phyloP scores from a whole-genome alignment of 2,329 filamentous ascomycete species.

The Alternaria sp. region DNA sequence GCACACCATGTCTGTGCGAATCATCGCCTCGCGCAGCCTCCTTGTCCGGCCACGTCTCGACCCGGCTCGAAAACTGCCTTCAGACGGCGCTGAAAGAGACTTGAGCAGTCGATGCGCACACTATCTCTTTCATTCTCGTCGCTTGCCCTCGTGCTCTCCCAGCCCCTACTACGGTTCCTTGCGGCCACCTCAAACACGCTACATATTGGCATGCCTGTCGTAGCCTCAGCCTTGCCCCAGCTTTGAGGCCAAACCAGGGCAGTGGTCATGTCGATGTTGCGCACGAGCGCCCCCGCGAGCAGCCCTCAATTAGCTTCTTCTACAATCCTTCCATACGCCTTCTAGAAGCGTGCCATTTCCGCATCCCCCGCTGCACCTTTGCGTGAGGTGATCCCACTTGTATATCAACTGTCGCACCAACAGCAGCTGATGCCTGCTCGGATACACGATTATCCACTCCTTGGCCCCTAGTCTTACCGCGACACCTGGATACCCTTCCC shows the following conservation, averaged over 20 bases:
- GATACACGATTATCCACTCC: constrained; percentile 44
- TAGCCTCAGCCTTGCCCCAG: constrained; percentile 47
- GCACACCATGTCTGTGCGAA: constrained; percentile 20
- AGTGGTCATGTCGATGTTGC: constrained; percentile 32
- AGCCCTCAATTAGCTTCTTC: constrained; percentile 40
- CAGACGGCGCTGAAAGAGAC: background rate
- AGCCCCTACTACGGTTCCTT: constrained; percentile 1
- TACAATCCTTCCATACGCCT: constrained; percentile 40
- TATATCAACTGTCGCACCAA: constrained; percentile 48
- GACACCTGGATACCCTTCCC: constrained; percentile 26
- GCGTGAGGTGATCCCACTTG: constrained; percentile 41
- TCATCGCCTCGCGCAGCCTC: constrained; percentile 21
- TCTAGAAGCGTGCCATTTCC: constrained; percentile 47
- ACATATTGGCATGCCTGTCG: constrained; percentile 32
- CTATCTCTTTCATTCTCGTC: background rate
- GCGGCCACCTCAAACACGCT: constrained; percentile 38
- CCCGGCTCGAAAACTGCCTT: constrained; percentile 1
- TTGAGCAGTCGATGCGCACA: background rate
- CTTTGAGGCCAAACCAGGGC: constrained; percentile 41
- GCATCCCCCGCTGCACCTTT: constrained; percentile 41
- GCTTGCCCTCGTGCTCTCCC: background rate
- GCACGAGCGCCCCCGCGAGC: constrained; percentile 40
- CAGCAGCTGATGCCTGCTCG: constrained; percentile 39
- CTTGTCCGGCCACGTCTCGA: constrained; percentile 3
- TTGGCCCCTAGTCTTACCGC: constrained; percentile 30